Evolutionary conservation across 2,329 filamentous ascomycete genomes (phyloP).

Genomic region (Trichoderma koningiopsis): DNA sequence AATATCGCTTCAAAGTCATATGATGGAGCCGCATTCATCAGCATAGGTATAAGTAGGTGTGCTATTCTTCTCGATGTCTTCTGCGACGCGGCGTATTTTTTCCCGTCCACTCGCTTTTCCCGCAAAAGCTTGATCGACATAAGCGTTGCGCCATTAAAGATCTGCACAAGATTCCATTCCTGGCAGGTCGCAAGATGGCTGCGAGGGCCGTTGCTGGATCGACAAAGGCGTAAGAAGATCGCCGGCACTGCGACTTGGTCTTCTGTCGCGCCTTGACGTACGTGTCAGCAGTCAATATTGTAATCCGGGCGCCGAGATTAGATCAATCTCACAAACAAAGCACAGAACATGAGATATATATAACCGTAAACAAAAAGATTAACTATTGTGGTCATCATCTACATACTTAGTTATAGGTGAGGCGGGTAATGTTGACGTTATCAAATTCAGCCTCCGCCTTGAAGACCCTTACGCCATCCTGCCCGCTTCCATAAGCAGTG

Average conservation of each 20-base stretch:
- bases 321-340: background rate
- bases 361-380: background rate
- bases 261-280: slow-evolving; percentile 1
- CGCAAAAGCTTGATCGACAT: slow-evolving; percentile 15
- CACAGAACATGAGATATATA: background rate
- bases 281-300: background rate
- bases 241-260: background rate
- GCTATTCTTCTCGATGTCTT: background rate
- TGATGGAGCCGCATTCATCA: background rate
- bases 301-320: background rate
- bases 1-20: background rate
- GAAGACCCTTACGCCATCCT: slow-evolving; percentile 29
- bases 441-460: slow-evolving; percentile 30
- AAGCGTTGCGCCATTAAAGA: slow-evolving; percentile 2
- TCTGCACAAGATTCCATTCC: slow-evolving; percentile 7
- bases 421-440: slow-evolving; percentile 28
- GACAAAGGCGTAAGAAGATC: slow-evolving; percentile 5
- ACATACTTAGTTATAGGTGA: background rate
- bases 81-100: slow-evolving; percentile 1
- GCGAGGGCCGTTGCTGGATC: background rate
- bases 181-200: background rate
- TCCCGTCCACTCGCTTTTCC: background rate
- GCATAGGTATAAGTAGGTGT: background rate
- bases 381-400: background rate
- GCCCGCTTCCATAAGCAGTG: slow-evolving; percentile 25